These are phyloP conservation scores for Aspergillus nidulans DNA, from an alignment of 495 filamentous ascomycete species.

Conservation along the genomic window DNA sequence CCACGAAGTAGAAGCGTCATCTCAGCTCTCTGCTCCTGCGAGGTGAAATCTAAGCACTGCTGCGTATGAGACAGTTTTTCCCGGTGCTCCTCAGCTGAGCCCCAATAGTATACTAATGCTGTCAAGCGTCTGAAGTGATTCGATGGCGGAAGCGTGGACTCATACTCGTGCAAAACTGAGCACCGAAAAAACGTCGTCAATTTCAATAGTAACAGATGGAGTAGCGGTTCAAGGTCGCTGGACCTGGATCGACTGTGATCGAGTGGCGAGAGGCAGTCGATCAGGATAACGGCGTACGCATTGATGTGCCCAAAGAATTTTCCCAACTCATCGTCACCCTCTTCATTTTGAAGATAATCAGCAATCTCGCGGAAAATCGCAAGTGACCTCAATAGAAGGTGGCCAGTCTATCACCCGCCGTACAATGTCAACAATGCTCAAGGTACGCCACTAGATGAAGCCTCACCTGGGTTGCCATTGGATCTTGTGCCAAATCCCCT, in stretches of 20 bases:
- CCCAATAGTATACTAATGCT: slow-evolving; percentile 5
- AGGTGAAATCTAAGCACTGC: slow-evolving; percentile 4
- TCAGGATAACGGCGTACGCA: neutral
- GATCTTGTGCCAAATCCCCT: neutral
- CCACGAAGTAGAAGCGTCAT: slow-evolving; percentile 3
- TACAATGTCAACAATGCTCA: neutral
- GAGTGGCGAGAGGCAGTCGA: neutral
- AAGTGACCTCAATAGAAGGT: neutral
- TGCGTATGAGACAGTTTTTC: neutral
- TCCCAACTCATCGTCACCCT: neutral
- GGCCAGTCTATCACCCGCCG: neutral
- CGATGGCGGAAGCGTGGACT: neutral
- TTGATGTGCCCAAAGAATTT: neutral
- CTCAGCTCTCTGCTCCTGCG: neutral
- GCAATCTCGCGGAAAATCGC: neutral
- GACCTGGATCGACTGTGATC: neutral
- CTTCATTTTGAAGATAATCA: neutral
- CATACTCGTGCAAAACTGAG: neutral
- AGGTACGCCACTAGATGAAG: too few species aligned
- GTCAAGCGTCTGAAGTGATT: neutral
- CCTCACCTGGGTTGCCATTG: neutral
- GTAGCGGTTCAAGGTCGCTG: neutral
- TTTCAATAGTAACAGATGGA: neutral
- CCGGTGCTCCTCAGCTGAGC: neutral
- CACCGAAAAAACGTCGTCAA: neutral